Evolutionary conservation across 2,329 filamentous ascomycete genomes (phyloP), one percentile per base, ranked within the genome.

Genomic region (Neofusicoccum umdonicola): DNA sequence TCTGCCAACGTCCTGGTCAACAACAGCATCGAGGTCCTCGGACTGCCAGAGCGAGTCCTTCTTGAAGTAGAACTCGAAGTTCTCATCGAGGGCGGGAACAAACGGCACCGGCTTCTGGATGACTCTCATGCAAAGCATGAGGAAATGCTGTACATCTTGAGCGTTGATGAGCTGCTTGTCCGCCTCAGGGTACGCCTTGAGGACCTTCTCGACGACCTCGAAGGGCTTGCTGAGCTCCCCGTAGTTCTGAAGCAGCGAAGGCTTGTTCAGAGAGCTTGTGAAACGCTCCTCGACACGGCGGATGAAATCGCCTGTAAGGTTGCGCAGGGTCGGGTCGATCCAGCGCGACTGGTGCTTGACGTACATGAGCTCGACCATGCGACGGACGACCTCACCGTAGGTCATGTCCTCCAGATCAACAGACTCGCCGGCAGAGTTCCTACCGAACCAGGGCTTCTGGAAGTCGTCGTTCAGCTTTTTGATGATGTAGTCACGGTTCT

Each of bases 1-100:
- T 75, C 96, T 88, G 68, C 92, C 93, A 66, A 99, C 95, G 75
- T 99, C 96, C 79, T 98, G 95, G 70, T 85, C 94, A 67, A 97
- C 93, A 65, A 99, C 93, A 62, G 95, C 95, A 73, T 96, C 94
- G 11, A 99, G 84, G 73, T 99, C 95, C 80, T 99, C 95, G 0
- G 95, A 98, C 80, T 99, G 95, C 95, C 95, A 99, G 7, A 99
- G 86, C 1, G 95, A 99, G 78, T 99, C 95, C 83, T 99, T 99
- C 88, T 99, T 99, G 89, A 99, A 99, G 83, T 92, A 99, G 81
- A 96, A 97, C 76, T 99, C 95, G 70, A 99, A 99, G 76, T 94
- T 97, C 68, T 96, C 93, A 72, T 99, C 95, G 22, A 99, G 85
- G n/a, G 90, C 85, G 4, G 95, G 95, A 35, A 99, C 93, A 76